These are phyloP conservation scores for Diaporthe eres DNA, from an alignment of 2,329 filamentous ascomycete genomes.

Conservation along the genomic window DNA sequence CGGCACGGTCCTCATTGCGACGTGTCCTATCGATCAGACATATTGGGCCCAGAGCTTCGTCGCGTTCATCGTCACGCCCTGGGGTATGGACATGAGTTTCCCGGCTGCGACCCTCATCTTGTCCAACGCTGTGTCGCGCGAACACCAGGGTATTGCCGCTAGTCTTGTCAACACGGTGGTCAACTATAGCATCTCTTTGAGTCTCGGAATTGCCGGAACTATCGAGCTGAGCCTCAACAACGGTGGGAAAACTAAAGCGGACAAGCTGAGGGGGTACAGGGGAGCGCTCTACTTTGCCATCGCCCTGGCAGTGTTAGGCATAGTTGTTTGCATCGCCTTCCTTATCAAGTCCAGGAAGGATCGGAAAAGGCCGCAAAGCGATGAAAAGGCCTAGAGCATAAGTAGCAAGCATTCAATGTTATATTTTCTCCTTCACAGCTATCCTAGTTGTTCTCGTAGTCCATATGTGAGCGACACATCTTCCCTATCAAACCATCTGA, in stretches of 20 bases:
- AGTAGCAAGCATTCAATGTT: not conserved
- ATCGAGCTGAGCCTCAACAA: constrained; percentile 60
- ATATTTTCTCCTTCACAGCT: not conserved
- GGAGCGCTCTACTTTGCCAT: constrained; percentile 42
- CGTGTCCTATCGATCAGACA: constrained; percentile 58
- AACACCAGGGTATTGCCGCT: constrained; percentile 49
- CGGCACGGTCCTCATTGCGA: constrained; percentile 46
- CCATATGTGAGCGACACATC: not conserved
- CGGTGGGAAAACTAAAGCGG: constrained; percentile 41
- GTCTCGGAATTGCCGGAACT: constrained; percentile 67
- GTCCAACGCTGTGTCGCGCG: constrained; percentile 53
- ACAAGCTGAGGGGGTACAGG: constrained; percentile 42
- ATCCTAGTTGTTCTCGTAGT: not conserved
- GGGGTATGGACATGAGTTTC: constrained; percentile 69
- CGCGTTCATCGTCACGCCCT: constrained; percentile 60
- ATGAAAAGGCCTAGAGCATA: constrained; percentile 2
- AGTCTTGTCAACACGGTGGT: constrained; percentile 68
- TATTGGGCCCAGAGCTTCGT: constrained; percentile 70
- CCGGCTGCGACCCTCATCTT: constrained; percentile 65
- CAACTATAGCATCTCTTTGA: constrained; percentile 69
- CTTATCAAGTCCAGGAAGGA: constrained; percentile 27
- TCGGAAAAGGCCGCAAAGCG: not conserved
- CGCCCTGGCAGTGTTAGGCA: constrained; percentile 42
- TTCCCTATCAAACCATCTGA: constrained; percentile 43
- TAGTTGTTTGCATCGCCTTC: constrained; percentile 40